Conservation (phyloP, 768 basidiomycete genomes). For the Rhodotorula diobovata region DNA sequence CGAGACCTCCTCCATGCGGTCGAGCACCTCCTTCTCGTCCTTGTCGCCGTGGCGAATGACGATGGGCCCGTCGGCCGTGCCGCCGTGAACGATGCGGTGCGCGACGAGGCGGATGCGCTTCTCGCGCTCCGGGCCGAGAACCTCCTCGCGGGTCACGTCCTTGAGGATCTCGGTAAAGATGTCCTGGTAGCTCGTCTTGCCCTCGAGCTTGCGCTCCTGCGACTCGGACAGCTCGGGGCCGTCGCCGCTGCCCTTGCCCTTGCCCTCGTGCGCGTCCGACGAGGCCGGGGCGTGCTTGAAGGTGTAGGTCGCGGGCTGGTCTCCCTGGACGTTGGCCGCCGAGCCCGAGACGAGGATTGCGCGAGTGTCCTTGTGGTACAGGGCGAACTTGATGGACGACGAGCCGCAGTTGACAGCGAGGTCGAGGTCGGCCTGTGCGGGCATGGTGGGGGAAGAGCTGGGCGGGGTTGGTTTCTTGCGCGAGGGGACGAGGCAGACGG, state of each 20-base stretch:
- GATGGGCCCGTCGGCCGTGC: constrained; percentile 67
- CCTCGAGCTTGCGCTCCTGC: constrained; percentile 35
- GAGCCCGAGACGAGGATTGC: constrained; percentile 22
- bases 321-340: constrained; percentile 28
- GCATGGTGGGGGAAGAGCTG: constrained; percentile 24
- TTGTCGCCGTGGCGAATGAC: constrained; percentile 64
- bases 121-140: constrained; percentile 49
- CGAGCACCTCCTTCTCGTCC: constrained; percentile 67
- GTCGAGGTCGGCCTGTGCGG: constrained; percentile 42
- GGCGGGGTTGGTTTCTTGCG: not conserved
- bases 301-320: constrained; percentile 11
- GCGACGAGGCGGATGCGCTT: constrained; percentile 56
- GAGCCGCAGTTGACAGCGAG: constrained; percentile 44
- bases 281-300: constrained; percentile 5
- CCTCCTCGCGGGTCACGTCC: constrained; percentile 44
- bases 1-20: constrained; percentile 45
- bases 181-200: constrained; percentile 43
- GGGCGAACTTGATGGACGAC: constrained; percentile 45
- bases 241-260: not conserved
- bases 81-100: constrained; percentile 83
- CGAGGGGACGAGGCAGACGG: not conserved
- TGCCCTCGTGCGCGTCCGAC: not conserved
- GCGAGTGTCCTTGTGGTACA: constrained; percentile 23
- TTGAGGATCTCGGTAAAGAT: constrained; percentile 49
- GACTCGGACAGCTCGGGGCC: not conserved